phyloP scores from a whole-genome alignment of 2,329 filamentous ascomycete species.

The Trichoderma sp. region DNA sequence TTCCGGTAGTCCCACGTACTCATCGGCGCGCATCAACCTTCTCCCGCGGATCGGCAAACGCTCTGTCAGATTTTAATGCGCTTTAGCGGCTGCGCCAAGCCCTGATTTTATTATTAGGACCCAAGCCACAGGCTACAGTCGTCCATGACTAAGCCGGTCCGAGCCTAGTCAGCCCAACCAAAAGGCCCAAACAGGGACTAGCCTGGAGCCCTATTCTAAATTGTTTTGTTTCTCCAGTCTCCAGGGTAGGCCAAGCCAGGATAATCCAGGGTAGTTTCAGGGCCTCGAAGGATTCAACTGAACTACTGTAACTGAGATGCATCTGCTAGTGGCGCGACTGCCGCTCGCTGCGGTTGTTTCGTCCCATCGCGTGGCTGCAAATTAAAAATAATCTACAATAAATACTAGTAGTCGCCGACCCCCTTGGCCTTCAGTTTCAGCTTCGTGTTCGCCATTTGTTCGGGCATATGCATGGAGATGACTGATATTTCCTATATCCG shows the following conservation, averaged over 20 bases:
- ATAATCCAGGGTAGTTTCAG: neutral
- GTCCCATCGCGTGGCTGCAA: neutral
- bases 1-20: neutral
- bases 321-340: neutral
- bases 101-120: neutral
- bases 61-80: slow-evolving; percentile 9
- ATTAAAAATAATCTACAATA: neutral
- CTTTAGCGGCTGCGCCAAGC: neutral
- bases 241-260: neutral
- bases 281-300: neutral
- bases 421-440: neutral
- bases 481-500: neutral
- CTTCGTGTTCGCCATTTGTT: neutral
- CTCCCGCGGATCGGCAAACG: neutral
- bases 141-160: neutral
- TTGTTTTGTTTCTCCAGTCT: no score
- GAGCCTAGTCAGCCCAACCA: neutral
- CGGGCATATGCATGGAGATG: neutral
- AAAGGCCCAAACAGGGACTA: neutral
- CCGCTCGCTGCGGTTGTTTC: neutral
- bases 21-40: neutral
- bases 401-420: neutral
- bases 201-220: neutral
- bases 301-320: neutral
- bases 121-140: neutral